Base-by-base conservation (phyloP, 345 rosid genomes). In the Eucalyptus brandiana region DNA sequence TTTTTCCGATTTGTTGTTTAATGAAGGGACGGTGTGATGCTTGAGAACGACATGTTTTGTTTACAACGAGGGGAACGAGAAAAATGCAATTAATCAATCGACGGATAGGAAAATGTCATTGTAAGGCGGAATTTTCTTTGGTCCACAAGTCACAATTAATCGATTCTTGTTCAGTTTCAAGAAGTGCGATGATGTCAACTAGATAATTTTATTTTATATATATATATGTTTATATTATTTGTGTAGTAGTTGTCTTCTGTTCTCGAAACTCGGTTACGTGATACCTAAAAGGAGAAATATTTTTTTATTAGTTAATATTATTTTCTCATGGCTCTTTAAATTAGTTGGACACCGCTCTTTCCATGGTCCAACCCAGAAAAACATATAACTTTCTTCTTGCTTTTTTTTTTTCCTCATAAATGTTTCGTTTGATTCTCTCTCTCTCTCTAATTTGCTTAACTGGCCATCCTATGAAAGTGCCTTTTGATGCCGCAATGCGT, bases 31-130 rank as follows among this genome's bases (percentile, higher is more conserved):
- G 87, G 67, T 88, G 90, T 89, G 90, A 91, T 90, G 91, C 89
- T 60, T 87, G 93, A 92, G 91, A 93, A 89, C 34, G 95, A 91
- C 94, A 90, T 85, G 51, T 54, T 88, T 80, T 69, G 48, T 89
- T 90, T 87, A 69, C 87, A 83, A 53, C 53, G 24, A 3, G 86
- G 50, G 23, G 56, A 62, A 28, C 50, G 80, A 56, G 62, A 56
- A 76, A 54, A 13, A n/a, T 12, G 58, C 65, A 37, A 10, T 21
- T 80, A 16, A 62, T 49, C 32, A 53, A 60, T 32, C 7, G 16
- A 42, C 47, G 32, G n/a, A 53, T 28, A 9, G 34, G 40, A 85
- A 60, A 81, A 83, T 32, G 34, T 28, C 21, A 28, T 44, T 40
- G 8, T 45, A 23, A 49, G 13, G 80, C 12, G 44, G 44, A 72